Base-by-base conservation (phyloP, 202 grass and related monocot genomes). In the Dendrocalamus latiflorus region DNA sequence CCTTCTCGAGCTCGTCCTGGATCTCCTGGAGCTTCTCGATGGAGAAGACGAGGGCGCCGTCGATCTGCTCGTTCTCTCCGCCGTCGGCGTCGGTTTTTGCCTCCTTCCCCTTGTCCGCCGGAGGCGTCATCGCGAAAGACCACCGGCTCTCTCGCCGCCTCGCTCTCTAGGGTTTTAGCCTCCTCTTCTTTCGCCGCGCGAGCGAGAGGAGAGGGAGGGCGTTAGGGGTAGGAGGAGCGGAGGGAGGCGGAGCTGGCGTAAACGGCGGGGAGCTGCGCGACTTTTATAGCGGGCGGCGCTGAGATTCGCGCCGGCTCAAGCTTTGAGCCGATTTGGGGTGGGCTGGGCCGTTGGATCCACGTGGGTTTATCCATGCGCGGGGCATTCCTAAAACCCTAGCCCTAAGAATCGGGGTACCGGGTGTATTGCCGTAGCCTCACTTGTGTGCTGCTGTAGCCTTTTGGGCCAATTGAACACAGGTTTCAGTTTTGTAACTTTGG, bases 1-100 rank as follows among this genome's bases (percentile, higher is more conserved):
- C 96, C 81, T 88, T 88, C 89, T 93, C 87, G 74, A 98, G 95
- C 77, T 98, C 93, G 68, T 95, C 88, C 80, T 98, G 95, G 76
- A 95, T 90, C 82, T 93, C 91, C 86, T 95, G 95, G 41, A 98
- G 95, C 86, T 88, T 93, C 83, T 87, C 88, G 53, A 98, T 95
- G 64, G 88, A 93, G 57, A 88, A 80, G n/a, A 93, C 89, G 65
- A 94, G 88, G 25, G 85, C 69, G 34, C 81, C 91, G 76, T 94
- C 89, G 82, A 84, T 85, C 53, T 84, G 86, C 75, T 91, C 89
- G 77, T 77, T 88, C 87, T 88, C 92, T 55, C 68, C 84, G 44
- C 37, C 86, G 36, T 75, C 80, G 49, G 84, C 83, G 9, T 86
- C 82, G 51, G 92, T 88, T 85, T 79, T 98, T 37, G 87, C 79